Percentiles rank a stretch among this genome's conserved stretches.
Conservation (phyloP, 306 rosid species). For the Mimosa pudica region DNA sequence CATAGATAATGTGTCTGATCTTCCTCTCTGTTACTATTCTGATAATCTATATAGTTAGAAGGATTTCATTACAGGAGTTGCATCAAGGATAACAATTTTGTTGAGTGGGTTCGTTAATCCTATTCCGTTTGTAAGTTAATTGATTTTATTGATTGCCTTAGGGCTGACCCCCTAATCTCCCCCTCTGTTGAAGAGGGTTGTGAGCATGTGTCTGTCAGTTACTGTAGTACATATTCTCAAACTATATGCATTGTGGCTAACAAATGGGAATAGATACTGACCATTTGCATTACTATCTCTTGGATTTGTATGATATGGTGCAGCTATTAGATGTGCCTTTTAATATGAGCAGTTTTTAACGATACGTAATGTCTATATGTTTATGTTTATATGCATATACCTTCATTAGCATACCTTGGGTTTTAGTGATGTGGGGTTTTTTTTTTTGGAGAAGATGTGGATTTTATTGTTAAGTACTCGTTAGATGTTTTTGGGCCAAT, state of each 20-base stretch:
- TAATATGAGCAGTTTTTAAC: not conserved
- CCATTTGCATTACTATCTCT: not conserved
- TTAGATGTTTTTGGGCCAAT: too few species aligned
- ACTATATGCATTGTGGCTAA: not conserved
- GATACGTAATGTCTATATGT: not conserved
- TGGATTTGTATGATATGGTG: not conserved
- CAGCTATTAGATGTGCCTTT: not conserved
- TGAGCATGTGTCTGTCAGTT: not conserved
- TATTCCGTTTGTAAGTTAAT: not conserved
- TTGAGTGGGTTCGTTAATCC: constrained; percentile 4
- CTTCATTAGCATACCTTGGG: not conserved
- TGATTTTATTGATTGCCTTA: not conserved
- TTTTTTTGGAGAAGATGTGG: too few species aligned
- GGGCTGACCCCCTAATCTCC: not conserved
- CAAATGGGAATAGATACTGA: not conserved
- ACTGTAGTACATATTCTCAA: not conserved
- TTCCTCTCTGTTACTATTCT: not conserved
- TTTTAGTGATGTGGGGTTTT: too few species aligned
- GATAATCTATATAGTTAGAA: constrained; percentile 25
- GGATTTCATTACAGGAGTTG: not conserved
- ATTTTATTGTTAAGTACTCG: too few species aligned
- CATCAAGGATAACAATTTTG: constrained; percentile 13
- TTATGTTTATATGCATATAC: too few species aligned
- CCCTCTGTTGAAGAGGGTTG: not conserved
- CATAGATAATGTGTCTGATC: constrained; percentile 38